phyloP scores from a whole-genome alignment of 1,284 basidiomycete species.

The Rhodotorula sp. region DNA sequence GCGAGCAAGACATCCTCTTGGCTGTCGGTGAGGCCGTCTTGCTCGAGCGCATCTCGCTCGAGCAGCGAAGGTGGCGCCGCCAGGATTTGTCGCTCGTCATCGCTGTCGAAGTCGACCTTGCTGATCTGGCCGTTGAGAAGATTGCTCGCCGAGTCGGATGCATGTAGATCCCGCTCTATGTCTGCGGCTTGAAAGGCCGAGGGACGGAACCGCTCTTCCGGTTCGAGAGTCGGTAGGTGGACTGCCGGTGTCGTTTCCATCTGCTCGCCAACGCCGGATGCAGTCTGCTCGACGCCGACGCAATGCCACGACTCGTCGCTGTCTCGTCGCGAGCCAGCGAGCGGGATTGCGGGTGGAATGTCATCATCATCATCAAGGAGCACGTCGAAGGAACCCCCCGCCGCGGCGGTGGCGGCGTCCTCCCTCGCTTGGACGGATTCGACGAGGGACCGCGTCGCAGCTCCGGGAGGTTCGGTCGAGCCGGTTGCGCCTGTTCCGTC shows the following conservation, averaged over 20 bases:
- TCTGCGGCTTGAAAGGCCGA: neutral
- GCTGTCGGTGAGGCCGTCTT: conserved; percentile 19
- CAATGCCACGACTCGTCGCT: too few relatives aligned
- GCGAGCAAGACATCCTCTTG: conserved; percentile 22
- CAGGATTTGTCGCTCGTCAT: neutral
- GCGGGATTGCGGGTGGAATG: too few relatives aligned
- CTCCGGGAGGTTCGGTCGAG: conserved; percentile 15
- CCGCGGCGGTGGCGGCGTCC: neutral
- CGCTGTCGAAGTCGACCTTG: conserved; percentile 9
- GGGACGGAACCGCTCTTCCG: neutral
- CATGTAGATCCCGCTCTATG: too few relatives aligned
- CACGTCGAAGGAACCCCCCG: neutral
- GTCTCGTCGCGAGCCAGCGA: too few relatives aligned
- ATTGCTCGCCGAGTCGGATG: neutral
- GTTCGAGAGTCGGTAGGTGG: conserved; percentile 2
- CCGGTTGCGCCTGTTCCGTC: conserved; percentile 28
- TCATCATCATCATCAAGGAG: neutral
- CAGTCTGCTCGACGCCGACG: too few relatives aligned
- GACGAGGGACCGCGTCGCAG: conserved; percentile 13
- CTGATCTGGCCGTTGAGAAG: neutral
- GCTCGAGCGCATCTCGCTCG: neutral
- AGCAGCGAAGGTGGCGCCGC: too few relatives aligned
- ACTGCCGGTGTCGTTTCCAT: neutral
- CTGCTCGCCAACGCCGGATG: neutral
- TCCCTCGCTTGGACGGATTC: neutral